These are phyloP conservation scores for Russula earlei DNA, from an alignment of 768 basidiomycete genomes.

Conservation along the genomic window DNA sequence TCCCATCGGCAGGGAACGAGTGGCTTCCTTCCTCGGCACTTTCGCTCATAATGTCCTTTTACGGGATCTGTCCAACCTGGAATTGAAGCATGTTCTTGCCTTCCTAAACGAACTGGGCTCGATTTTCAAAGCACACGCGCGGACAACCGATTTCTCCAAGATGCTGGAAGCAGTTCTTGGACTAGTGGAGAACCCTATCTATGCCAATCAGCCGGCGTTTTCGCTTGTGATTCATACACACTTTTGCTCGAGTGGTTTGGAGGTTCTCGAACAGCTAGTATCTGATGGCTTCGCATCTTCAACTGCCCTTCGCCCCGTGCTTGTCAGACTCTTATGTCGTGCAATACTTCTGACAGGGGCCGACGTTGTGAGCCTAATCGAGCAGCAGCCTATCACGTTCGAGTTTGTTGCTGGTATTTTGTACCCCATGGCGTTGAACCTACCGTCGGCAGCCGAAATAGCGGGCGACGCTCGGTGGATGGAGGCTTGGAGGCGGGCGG, in stretches of 20 bases:
- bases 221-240: slow-evolving; percentile 30
- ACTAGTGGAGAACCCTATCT: slow-evolving; percentile 36
- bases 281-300: slow-evolving; percentile 26
- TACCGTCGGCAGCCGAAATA: slow-evolving; percentile 43
- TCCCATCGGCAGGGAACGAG: slow-evolving; percentile 28
- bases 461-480: slow-evolving; percentile 32
- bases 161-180: slow-evolving; percentile 43
- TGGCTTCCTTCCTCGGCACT: slow-evolving; percentile 46
- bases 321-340: slow-evolving; percentile 28
- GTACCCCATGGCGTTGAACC: slow-evolving; percentile 46
- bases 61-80: slow-evolving; percentile 28
- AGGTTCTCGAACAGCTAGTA: slow-evolving; percentile 29
- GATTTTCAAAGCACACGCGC: slow-evolving; percentile 41
- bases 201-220: slow-evolving; percentile 46
- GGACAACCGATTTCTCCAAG: slow-evolving; percentile 46
- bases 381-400: slow-evolving; percentile 44
- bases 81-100: slow-evolving; percentile 39
- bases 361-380: slow-evolving; percentile 48
- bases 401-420: slow-evolving; percentile 56
- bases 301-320: slow-evolving; percentile 23
- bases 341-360: slow-evolving; percentile 40
- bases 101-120: slow-evolving; percentile 50
- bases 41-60: slow-evolving; percentile 43
- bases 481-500: slow-evolving; percentile 39
- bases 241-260: slow-evolving; percentile 30